Base-by-base conservation (phyloP, 805 yeast species). In the Wickerhamomyces canadensis region DNA sequence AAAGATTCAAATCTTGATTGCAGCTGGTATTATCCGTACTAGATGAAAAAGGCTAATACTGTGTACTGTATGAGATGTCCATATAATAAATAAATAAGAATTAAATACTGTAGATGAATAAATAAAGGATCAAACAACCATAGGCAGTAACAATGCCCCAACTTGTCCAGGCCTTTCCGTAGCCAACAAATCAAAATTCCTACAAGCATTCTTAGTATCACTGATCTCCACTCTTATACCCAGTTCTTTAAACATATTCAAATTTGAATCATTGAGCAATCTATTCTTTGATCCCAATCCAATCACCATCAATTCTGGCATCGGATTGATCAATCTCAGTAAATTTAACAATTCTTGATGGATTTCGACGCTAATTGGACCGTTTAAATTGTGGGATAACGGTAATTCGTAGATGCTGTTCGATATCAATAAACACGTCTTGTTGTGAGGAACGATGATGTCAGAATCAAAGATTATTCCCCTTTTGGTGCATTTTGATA, bases 21-120 rank as follows among this genome's bases (percentile, higher is more conserved):
- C 97, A 39, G 96, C 98, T 15, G 99, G 99, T 61, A 84, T 93
- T 39, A 89, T 93, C 55, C 82, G 96, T 60, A 87, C 95, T 23
- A 80, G 95, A 58, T 81, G 19, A 13, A 7, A 7, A 7, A 21
- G 7, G 23, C 23, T 7, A 21, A 7, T 7, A 21, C 10, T 21
- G 23, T 21, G n/a, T n/a, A n/a, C n/a, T n/a, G n/a, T n/a, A n/a
- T n/a, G n/a, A n/a, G n/a, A n/a, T n/a, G n/a, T n/a, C n/a, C n/a
- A n/a, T n/a, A n/a, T n/a, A 18, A 28, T 28, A 28, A 28, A 28
- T 28, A 28, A 28, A 28, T 28, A 28, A 28, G 61, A 48, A 24
- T 21, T 17, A n/a, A 28, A 17, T 7, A 6, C 16, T n/a, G 17
- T 17, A 28, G 6, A 14, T 7, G 19, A 16, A 27, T 27, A 15